Base-by-base conservation (phyloP, 331 rosid species). In the Rosa hybrid region DNA sequence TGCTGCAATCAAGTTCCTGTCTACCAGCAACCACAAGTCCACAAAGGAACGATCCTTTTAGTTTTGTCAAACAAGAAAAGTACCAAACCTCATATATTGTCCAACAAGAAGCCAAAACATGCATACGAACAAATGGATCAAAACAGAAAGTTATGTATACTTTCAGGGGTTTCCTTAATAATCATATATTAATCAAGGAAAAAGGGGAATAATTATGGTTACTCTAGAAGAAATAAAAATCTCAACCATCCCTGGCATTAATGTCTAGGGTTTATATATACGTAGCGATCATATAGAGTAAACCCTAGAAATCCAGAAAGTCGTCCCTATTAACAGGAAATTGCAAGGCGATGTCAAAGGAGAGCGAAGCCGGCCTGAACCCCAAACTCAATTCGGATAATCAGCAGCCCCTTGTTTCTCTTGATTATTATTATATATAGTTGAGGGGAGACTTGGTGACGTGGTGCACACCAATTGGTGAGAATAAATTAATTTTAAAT, bases 61-160 rank as follows among this genome's bases (percentile, higher is more conserved):
- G 48, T 18, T 17, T 10, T 11, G 84, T 75, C 67, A 69, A 81
- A 68, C 76, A 75, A 77, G 75, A 49, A 77, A 77, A 77, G 67
- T n/a, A 67, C 64, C 64, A 51, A 41, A 9, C 50, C 41, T 21
- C 50, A 67, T 34, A 68, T 34, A 67, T 77, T 50, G 68, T 68
- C 25, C 3, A 77, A 44, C 54, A 77, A 68, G 81, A 39, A 77
- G 75, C 75, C 75, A 50, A 67, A 68, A 67, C 17, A 67, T 30
- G 62, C 59, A 73, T 38, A 51, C 11, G 42, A 78, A 69, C 65
- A 51, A 69, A 17, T 13, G 42, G 53, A 51, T 50, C 75, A 41
- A 68, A 54, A 54, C 72, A 68, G 25, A 68, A 68, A 68, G 50
- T 68, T 68, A 68, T 38, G 72, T 18, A 8, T 8, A 57, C 48